phyloP scores from a whole-genome alignment of 495 filamentous ascomycete species.

The Articulospora tetracladia region DNA sequence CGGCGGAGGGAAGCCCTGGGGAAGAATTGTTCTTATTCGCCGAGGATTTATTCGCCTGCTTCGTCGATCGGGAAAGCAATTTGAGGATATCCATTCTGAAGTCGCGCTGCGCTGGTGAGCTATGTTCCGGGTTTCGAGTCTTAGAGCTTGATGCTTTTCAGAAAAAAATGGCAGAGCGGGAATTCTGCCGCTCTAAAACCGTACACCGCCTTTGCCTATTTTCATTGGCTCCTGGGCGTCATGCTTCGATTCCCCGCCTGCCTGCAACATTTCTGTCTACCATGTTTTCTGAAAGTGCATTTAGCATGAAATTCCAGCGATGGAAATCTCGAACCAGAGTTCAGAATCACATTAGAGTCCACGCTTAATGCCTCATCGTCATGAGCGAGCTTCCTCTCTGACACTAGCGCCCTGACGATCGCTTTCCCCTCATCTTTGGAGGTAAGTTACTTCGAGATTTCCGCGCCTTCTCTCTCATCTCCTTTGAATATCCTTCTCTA shows the following conservation, averaged over 20 bases:
- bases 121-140: not conserved
- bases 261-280: not conserved
- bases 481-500: not conserved
- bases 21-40: slow-evolving; percentile 28
- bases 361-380: not conserved
- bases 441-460: not conserved
- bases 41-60: slow-evolving; percentile 30
- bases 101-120: not conserved
- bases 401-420: not conserved
- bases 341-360: no score
- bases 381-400: not conserved
- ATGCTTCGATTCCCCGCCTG: not conserved
- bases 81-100: slow-evolving; percentile 60
- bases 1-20: slow-evolving; percentile 45
- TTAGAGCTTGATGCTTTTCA: not conserved
- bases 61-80: slow-evolving; percentile 62
- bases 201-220: not conserved
- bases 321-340: no score
- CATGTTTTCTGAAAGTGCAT: no score
- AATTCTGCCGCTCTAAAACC: slow-evolving; percentile 5
- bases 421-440: not conserved
- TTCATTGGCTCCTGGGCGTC: not conserved
- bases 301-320: no score
- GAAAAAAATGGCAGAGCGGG: not conserved
- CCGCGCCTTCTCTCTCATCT: not conserved